These are phyloP conservation scores for Mycena polygramma DNA, from an alignment of 768 basidiomycete genomes.

Conservation along the genomic window DNA sequence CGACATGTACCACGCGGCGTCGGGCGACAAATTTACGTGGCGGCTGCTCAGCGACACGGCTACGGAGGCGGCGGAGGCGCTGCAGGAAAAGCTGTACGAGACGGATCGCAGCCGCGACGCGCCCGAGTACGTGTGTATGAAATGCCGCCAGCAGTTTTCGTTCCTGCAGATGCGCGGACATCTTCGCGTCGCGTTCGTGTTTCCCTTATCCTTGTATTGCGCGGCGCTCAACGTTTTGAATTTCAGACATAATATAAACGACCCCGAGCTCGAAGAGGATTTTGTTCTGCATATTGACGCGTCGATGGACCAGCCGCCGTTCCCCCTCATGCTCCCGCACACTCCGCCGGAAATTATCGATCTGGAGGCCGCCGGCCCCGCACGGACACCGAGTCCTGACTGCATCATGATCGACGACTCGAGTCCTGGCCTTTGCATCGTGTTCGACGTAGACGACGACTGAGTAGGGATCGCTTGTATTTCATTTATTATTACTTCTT, in stretches of 20 bases:
- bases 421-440: too few species aligned
- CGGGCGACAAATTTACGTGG: constrained; percentile 34
- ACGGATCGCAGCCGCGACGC: constrained; percentile 11
- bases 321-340: constrained; percentile 39
- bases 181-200: constrained; percentile 32
- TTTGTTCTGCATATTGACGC: constrained; percentile 39
- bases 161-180: constrained; percentile 33
- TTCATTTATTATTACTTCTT: constrained; percentile 18
- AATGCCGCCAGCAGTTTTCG: constrained; percentile 33
- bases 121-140: constrained; percentile 33
- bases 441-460: too few species aligned
- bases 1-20: constrained; percentile 39
- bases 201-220: background rate
- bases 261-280: constrained; percentile 34
- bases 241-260: constrained; percentile 36
- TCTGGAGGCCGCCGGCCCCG: background rate
- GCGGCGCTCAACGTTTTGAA: background rate
- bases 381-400: too few species aligned
- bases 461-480: constrained; percentile 13
- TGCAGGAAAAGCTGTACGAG: constrained; percentile 28
- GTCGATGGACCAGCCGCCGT: constrained; percentile 42
- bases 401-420: constrained; percentile 16
- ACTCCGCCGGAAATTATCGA: constrained; percentile 27
- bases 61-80: constrained; percentile 34
- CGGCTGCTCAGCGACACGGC: constrained; percentile 32